Evolutionary conservation across 2,329 filamentous ascomycete species (phyloP), one percentile per base, ranked within the genome.

Genomic region (Ophiostoma sp.): DNA sequence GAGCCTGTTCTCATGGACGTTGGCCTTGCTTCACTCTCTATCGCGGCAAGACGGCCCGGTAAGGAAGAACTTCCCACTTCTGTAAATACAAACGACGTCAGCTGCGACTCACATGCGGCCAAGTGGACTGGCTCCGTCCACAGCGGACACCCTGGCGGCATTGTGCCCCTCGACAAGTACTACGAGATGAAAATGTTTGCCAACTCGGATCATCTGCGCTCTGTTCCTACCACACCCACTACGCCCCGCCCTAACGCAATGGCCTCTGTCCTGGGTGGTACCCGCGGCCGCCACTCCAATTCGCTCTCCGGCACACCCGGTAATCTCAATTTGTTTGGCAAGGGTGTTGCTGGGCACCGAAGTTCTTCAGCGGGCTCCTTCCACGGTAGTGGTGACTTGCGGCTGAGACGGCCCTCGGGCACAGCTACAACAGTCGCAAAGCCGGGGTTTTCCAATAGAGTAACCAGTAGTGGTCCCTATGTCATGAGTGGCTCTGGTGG

Each of bases 1-100:
- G 91, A 97, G 76, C 94, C 95, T 0, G 93, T 96, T 0, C 84
- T 99, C 17, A 87, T 96, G 76, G 94, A 98, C 77, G 90, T 98
- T 20, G 90, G 90, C 36, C 91, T 96, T 80, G 92, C 94, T 0
- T 97, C 94, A 3, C 83, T 99, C 67, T 97, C 94, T 1, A 91
- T 97, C 89, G 94, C 94, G 4, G 85, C 89, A 20, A 85, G 89
- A 67, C 89, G 88, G 71, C 79, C 81, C 0, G 79, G 78, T 39
- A 76, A 80, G 33, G 76, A 78, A 11, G 70, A 75, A 52, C 79
- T 76, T 67, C 79, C 31, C 6, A 4, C 20, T 23, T 13, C 41
- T 2, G 23, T 41, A 3, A 57, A 44, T 33, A 3, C 2, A 17
- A 1, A 62, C 10, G 72, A 73, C 15, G 71, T 73, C 15, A 71